Evolutionary conservation across 2,329 filamentous ascomycete genomes (phyloP).

Genomic region (Stemphylium vesicarium): DNA sequence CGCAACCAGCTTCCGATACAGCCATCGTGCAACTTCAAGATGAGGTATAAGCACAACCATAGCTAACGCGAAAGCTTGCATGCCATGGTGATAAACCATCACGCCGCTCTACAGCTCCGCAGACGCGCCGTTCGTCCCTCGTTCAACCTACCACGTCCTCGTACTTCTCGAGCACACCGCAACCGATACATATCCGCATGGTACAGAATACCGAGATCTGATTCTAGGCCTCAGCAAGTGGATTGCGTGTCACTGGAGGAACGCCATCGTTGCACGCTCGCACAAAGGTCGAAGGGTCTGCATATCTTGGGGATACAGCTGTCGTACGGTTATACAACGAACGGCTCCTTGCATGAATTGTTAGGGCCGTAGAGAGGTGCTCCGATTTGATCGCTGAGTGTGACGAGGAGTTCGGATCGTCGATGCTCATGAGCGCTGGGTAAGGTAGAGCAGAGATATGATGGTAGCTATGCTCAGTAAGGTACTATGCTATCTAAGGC

Average conservation of each 20-base stretch:
- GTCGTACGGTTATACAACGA: conserved; percentile 20
- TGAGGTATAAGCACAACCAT: conserved; percentile 16
- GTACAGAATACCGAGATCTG: no score
- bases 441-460: conserved; percentile 17
- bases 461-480: conserved; percentile 13
- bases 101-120: no score
- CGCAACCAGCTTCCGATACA: conserved; percentile 14
- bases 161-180: no score
- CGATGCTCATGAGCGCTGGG: conserved; percentile 11
- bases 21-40: conserved; percentile 18
- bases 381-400: conserved; percentile 15
- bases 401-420: conserved; percentile 19
- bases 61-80: conserved; percentile 17
- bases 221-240: no score
- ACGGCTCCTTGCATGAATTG: conserved; percentile 18
- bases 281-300: conserved; percentile 23
- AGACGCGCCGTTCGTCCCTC: no score
- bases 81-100: conserved; percentile 16
- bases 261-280: no score
- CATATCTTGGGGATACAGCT: conserved; percentile 22
- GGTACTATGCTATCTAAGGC: conserved; percentile 14
- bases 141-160: no score
- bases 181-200: no score
- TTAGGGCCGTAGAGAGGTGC: conserved; percentile 15
- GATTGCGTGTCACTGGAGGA: no score